Base-by-base conservation (phyloP, 1,284 basidiomycete genomes). In the Cutaneotrichosporon spelunceum region DNA sequence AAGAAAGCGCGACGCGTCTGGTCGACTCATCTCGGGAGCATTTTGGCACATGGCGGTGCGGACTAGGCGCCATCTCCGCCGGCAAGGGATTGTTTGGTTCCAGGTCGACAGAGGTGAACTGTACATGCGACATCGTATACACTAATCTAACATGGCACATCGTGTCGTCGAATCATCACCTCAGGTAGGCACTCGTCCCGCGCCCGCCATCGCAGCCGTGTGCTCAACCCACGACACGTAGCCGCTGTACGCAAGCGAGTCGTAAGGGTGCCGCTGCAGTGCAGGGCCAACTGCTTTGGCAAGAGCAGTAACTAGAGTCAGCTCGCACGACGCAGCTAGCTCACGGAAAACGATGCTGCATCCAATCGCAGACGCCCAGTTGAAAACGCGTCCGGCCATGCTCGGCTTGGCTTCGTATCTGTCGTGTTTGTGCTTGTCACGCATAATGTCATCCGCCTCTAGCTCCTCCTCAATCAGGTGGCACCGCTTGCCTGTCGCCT, bases 401-500 rank as follows among this genome's bases (percentile, higher is more conserved):
- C 52, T 33, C 24, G 48, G 48, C 16, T 50, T 50, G 11, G 21
- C 23, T 11, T 36, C 52, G 33, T 33, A 21, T 7, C 33, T 34
- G 13, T 36, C 23, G 21, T 24, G 34, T 23, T 53, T 42, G 52
- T 26, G 34, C 34, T 53, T 42, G 52, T 26, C 33, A n/a, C 34
- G 33, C n/a, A 39, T 34, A 19, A 36, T 23, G n/a, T 39, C 52
- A 7, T 39, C 52, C 21, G 36, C 27, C 16, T 48, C 45, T 1
- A 60, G 19, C 39, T 44, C 54, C 6, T 60, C 59, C 54, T 77
- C 75, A 2, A 73, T 39, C 7, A 72, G 60, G 11, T 60, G 65
- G 64, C 75, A 77, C 33, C 72, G 59, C n/a, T 70, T 39, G 8
- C 75, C 75, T 3, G 70, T 49, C 2, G 62, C 61, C 9, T 65